Evolutionary conservation across 2,329 filamentous ascomycete species (phyloP), one percentile per base, ranked within the genome.

Genomic region (Xylariaceae sp.): DNA sequence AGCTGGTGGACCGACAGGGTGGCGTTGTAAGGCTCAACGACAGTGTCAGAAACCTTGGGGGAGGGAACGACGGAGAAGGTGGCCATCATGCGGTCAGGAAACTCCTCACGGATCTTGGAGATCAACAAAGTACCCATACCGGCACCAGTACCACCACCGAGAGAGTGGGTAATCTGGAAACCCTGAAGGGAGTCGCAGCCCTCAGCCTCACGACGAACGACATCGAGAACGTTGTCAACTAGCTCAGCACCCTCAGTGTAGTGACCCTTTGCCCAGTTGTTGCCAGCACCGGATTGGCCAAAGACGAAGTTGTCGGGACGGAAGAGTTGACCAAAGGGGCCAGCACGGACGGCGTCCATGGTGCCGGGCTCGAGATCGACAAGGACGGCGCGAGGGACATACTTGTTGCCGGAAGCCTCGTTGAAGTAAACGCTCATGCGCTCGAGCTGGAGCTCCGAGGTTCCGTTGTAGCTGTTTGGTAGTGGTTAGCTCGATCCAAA

Each of bases 201-300:
- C 83, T 99, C 95, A 69, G 95, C 93, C 86, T 99, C 95, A 73
- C 95, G 93, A 76, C 95, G 95, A 75, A 99, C 93, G 67, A 99
- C 95, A 76, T 98, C 95, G 70, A 99, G 88, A 69, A 99, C 95
- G 74, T 97, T 86, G 84, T 99, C 95, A 69, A 99, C 95, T 64
- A 98, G 87, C 84, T 99, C 95, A 70, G 95, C 95, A 87, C 95
- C 95, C 84, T 99, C 95, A 66, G 95, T 99, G 87, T 99, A 99
- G 79, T 99, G 95, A 82, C 95, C 95, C 89, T 98, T 99, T 80
- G 95, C 95, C 95, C 95, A 99, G 89, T 98, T 98, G 91, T 99
- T 99, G 82, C 95, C 95, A 78, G 95, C 95, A 86, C 95, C 93
- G 72, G 95, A 98, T 84, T 98, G 95, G 72, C 95, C 95, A 79